phyloP scores from a whole-genome alignment of 345 rosid species.

The Arabidopsis arenosa region DNA sequence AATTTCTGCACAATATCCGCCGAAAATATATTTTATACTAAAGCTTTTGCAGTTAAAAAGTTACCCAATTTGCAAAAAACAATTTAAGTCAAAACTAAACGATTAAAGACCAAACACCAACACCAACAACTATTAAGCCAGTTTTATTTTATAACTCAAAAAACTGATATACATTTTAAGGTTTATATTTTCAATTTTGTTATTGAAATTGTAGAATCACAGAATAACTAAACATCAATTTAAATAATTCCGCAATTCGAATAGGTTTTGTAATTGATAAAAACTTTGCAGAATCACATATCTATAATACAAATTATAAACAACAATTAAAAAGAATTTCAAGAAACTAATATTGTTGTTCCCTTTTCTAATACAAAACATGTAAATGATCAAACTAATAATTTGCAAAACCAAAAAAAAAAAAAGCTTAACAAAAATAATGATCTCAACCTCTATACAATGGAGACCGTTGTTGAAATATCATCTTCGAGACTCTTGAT shows the following conservation, averaged over 20 bases:
- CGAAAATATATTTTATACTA: conserved; percentile 19
- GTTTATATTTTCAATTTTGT: neutral
- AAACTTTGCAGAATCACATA: neutral
- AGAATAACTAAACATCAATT: neutral
- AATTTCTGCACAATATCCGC: conserved; percentile 37
- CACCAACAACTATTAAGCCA: neutral
- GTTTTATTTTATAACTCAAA: neutral
- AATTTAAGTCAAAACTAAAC: neutral
- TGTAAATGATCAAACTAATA: conserved; percentile 30
- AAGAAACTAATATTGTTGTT: neutral
- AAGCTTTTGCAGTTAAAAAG: conserved; percentile 16
- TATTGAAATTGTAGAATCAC: neutral
- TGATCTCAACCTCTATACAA: conserved; percentile 72
- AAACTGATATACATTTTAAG: neutral
- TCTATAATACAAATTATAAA: neutral
- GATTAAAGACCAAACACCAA: neutral
- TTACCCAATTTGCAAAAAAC: neutral
- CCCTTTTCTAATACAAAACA: conserved; percentile 24
- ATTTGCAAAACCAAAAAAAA: neutral
- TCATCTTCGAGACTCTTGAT: conserved; percentile 58
- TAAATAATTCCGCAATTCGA: neutral
- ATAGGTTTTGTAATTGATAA: neutral
- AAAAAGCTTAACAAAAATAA: neutral
- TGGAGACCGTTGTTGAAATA: conserved; percentile 69
- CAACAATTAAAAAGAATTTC: neutral